These are phyloP conservation scores for Salix exigua DNA, from an alignment of 345 rosid species.

Conservation along the genomic window DNA sequence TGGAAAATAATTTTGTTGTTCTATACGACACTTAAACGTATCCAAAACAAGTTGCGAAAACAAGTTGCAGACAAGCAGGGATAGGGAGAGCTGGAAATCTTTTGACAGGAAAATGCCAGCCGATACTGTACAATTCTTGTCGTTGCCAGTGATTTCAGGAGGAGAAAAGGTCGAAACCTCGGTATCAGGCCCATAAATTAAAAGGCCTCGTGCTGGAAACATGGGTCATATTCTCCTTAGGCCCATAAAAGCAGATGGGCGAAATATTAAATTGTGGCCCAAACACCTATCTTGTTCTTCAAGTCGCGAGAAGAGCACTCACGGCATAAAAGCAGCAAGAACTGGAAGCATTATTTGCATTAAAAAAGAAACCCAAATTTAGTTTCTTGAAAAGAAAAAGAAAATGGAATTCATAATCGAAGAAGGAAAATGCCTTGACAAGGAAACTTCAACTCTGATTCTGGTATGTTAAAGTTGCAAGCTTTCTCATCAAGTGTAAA, in stretches of 20 bases:
- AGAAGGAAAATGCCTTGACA: conserved; percentile 45
- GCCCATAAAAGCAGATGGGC: neutral
- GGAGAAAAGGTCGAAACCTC: neutral
- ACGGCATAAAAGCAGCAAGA: neutral
- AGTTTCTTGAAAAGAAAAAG: neutral
- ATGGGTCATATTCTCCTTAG: neutral
- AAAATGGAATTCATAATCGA: conserved; percentile 65
- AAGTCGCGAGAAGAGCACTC: conserved; percentile 4
- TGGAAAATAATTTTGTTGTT: too few species aligned
- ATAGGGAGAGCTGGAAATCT: neutral
- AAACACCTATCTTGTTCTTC: conserved; percentile 18
- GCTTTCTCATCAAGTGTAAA: neutral
- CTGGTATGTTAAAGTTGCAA: conserved; percentile 38
- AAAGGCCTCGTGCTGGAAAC: neutral
- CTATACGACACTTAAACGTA: neutral
- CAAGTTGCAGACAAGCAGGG: neutral
- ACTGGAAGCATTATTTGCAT: neutral
- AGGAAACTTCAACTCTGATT: conserved; percentile 60
- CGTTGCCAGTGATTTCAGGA: neutral
- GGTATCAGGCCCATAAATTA: neutral
- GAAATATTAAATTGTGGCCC: neutral
- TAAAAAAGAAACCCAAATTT: neutral
- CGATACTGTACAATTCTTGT: neutral
- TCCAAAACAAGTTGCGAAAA: neutral
- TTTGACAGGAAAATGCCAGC: neutral